Base-by-base conservation (phyloP, 768 basidiomycete genomes). In the Tricholoma hemisulphureum region DNA sequence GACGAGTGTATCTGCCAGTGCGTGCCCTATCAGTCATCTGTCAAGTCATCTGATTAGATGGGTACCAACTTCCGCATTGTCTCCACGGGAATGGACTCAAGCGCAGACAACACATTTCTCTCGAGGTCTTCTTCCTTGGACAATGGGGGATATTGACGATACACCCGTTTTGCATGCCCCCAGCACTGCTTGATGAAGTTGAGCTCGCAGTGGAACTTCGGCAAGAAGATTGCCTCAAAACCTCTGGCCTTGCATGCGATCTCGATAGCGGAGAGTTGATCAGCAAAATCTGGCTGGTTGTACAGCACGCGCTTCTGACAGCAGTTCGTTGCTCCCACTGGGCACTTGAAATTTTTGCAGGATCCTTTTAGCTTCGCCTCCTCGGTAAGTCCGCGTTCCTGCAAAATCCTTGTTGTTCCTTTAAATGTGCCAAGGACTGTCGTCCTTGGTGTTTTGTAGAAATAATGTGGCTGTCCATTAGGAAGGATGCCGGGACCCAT, bases 281-380 rank as follows among this genome's bases (percentile, higher is more conserved):
- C 26, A 9, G 29, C 29, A 20, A 51, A 51, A 32, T 51, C 50
- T 29, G 50, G 50, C 26, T 51, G 50, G 50, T 51, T 51, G 50
- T 51, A 51, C 11, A 51, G 50, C 13, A n/a, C n/a, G n/a, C n/a
- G n/a, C n/a, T n/a, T n/a, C n/a, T n/a, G n/a, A n/a, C n/a, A n/a
- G n/a, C n/a, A 51, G 16, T 6, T 29, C 50, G n/a, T 43, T 18
- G 45, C 55, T 13, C 43, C 43, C 5, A 23, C 3, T 48, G 13
- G 11, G 45, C 55, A 56, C 20, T 56, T 48, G 31, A 46, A 34
- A 32, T 21, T 34, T n/a, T 46, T 34, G 45, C 41, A 56, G 18
- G 26, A 31, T 20, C 18, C 24, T 23, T 46, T 56, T 24, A 46
- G 24, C 31, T 46, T 52, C 6, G 51, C 51, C 51, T 52, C 51